Base-by-base conservation (phyloP, 129 eudicot species). In the Kitagawia praeruptora region DNA sequence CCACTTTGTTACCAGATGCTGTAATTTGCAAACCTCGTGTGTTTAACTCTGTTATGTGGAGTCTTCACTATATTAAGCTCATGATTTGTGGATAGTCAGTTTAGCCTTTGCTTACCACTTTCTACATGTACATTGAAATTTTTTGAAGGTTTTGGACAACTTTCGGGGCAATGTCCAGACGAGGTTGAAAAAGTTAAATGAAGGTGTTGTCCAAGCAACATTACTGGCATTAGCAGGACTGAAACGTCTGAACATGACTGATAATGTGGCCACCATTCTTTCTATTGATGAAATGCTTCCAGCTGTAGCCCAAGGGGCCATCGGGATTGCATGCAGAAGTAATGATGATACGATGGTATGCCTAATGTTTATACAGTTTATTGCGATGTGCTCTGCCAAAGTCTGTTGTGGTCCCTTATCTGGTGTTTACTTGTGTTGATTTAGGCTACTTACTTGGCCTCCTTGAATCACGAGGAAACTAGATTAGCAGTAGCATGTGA, bases 101-200 rank as follows among this genome's bases (percentile, higher is more conserved):
- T 44, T 8, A 19, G 42, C 13, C 42, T 25, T 42, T 77, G 38
- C 25, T 37, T 41, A 48, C 41, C n/a, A 4, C 27, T 9, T 28
- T 46, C 31, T 10, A 42, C 77, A 51, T 67, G 45, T 18, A 23
- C 58, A 23, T 73, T 18, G 54, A 54, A 72, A 13, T 75, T 56
- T 41, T 16, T 80, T 6, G 37, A 77, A 91, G 97, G 98, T 93
- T 72, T 75, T 87, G 77, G 97, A 95, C 46, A 95, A 90, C 64
- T 95, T 95, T 45, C 78, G 98, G 82, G 98, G 98, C 15, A 95
- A 95, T 76, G 98, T 95, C 51, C 98, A 95, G 82, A 95, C 98
- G 38, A 89, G 98, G 82, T 85, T 95, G 73, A 95, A 80, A 83
- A 95, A 95, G 81, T 87, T 92, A 42, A 88, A 90, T 41, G 97